Percentiles rank a stretch among this genome's conserved stretches.
Evolutionary conservation across 2,329 filamentous ascomycete species (phyloP).

Genomic region (Fusarium torreyae): DNA sequence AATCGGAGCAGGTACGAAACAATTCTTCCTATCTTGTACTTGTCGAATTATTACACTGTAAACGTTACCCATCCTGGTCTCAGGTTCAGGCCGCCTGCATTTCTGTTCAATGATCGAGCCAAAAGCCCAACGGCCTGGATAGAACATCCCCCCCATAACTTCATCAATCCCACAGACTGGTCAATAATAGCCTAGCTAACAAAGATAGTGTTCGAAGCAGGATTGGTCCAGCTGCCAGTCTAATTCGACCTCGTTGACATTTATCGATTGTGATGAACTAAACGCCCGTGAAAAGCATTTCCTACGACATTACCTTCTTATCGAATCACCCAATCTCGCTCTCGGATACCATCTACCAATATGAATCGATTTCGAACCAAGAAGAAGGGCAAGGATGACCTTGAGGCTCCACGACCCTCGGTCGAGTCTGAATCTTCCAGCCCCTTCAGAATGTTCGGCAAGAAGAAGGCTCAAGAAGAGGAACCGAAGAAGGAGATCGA

Average conservation of each 20-base stretch:
- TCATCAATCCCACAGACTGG: background rate
- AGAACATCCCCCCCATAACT: background rate
- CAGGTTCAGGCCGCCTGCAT: background rate
- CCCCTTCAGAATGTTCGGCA: constrained; percentile 70
- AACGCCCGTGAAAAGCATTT: constrained; percentile 19
- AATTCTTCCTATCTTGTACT: background rate
- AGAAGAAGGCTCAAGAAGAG: constrained; percentile 68
- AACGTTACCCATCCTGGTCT: background rate
- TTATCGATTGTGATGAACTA: constrained; percentile 43
- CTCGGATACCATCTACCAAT: constrained; percentile 21
- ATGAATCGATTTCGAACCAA: constrained; percentile 87
- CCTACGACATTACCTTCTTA: constrained; percentile 5
- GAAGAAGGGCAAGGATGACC: constrained; percentile 77
- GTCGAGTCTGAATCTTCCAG: constrained; percentile 69
- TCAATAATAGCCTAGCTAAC: constrained; percentile 23
- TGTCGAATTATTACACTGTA: background rate
- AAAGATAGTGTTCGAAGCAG: constrained; percentile 25
- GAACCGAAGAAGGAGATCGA: constrained; percentile 79
- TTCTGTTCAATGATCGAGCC: background rate
- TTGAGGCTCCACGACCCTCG: constrained; percentile 62
- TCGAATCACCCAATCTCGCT: constrained; percentile 11
- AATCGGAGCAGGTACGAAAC: constrained; percentile 41
- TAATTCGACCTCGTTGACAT: constrained; percentile 21
- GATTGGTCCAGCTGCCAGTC: constrained; percentile 30
- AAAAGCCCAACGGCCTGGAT: background rate